Evolutionary conservation across 2,329 filamentous ascomycete species (phyloP).

Genomic region (Curvularia sp.): DNA sequence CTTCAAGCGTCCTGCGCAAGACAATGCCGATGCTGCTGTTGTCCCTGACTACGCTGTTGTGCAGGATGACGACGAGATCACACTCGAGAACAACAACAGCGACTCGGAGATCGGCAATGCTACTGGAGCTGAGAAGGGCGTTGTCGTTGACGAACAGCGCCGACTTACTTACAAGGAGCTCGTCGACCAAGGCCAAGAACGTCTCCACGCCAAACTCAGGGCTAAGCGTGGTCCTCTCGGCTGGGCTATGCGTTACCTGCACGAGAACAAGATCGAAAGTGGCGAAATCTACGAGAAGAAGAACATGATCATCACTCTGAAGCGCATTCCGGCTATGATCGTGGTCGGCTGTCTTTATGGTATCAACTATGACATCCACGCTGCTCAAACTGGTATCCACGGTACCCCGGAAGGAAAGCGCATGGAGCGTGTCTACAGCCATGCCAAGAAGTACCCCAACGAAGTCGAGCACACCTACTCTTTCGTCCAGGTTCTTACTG

Average conservation of each 20-base stretch:
- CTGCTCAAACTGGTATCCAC: conserved; percentile 71
- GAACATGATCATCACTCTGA: conserved; percentile 69
- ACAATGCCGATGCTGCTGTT: conserved; percentile 60
- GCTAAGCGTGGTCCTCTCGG: conserved; percentile 72
- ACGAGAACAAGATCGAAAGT: conserved; percentile 73
- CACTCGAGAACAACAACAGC: conserved; percentile 26
- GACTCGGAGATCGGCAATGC: conserved; percentile 44
- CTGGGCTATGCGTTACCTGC: conserved; percentile 81
- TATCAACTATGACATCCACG: conserved; percentile 82
- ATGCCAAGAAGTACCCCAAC: conserved; percentile 48
- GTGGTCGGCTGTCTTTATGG: conserved; percentile 73
- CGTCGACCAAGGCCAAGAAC: conserved; percentile 62
- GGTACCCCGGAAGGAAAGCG: conserved; percentile 76
- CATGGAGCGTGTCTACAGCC: conserved; percentile 71
- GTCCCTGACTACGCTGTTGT: conserved; percentile 81
- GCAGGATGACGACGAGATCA: conserved; percentile 63
- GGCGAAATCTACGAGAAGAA: conserved; percentile 76
- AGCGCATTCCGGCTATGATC: conserved; percentile 73
- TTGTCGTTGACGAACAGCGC: conserved; percentile 53
- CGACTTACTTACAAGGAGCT: conserved; percentile 69
- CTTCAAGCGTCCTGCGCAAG: conserved; percentile 62
- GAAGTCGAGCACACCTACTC: conserved; percentile 52
- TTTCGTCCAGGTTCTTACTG: conserved; percentile 61
- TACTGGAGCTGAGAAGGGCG: conserved; percentile 45
- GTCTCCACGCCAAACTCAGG: conserved; percentile 68